Percentiles rank a stretch among this genome's conserved stretches.
These are phyloP conservation scores for Jasminum sambac DNA, from an alignment of 257 asterid species.

Conservation along the genomic window DNA sequence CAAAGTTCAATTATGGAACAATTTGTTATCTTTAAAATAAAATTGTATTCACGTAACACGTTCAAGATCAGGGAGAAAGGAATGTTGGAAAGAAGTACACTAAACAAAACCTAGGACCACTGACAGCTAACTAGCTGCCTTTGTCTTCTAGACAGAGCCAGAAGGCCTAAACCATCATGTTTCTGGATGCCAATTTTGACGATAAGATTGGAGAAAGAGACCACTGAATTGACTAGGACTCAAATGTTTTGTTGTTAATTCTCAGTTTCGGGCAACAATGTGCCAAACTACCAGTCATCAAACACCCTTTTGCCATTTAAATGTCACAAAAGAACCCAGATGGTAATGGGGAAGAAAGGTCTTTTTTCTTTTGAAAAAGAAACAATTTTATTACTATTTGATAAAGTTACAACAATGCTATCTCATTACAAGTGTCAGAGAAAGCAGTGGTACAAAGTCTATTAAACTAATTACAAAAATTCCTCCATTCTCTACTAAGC, in stretches of 20 bases:
- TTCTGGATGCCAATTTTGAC: background rate
- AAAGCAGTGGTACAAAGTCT: no score
- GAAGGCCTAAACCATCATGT: background rate
- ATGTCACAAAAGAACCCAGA: background rate
- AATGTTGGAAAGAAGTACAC: slow-evolving; percentile 9
- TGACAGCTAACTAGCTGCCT: background rate
- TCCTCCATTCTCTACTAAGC: no score
- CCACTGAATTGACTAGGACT: background rate
- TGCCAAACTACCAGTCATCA: background rate
- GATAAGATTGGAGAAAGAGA: slow-evolving; percentile 3
- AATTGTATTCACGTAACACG: background rate
- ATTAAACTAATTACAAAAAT: no score
- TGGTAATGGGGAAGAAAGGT: no score
- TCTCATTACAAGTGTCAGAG: no score
- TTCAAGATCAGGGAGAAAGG: background rate
- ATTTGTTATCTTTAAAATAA: slow-evolving; percentile 9
- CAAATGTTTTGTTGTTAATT: background rate
- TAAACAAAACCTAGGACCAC: background rate
- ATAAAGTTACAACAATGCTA: no score
- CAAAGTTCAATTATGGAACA: background rate
- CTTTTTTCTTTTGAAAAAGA: no score
- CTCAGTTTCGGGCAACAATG: background rate
- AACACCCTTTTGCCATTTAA: background rate
- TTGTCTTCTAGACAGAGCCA: background rate
- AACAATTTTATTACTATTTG: no score